Percentiles rank a stretch among this genome's conserved stretches.
Conservation (phyloP, 164 flowering plant species). For the Euptelea pleiosperma region DNA sequence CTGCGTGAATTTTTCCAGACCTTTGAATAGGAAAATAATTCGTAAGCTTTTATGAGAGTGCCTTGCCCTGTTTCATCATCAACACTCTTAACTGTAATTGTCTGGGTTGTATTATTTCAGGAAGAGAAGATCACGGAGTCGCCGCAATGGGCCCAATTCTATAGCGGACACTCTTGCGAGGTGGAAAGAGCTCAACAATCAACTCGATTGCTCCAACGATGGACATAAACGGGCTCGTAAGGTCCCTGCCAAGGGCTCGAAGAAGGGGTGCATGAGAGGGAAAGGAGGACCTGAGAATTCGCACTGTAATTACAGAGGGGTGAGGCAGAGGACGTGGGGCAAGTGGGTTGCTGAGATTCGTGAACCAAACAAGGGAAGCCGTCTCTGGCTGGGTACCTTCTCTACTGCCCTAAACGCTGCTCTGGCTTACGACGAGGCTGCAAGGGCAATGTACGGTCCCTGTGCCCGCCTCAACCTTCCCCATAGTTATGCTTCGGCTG, state of each 20-base stretch:
- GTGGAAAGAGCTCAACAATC: slow-evolving; percentile 17
- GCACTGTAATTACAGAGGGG: slow-evolving; percentile 28
- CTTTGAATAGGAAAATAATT: neutral
- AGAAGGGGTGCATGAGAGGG: slow-evolving; percentile 34
- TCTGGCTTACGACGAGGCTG: slow-evolving; percentile 60
- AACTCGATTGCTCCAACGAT: neutral
- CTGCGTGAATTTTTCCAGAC: neutral
- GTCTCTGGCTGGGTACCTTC: slow-evolving; percentile 48
- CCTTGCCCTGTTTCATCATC: neutral
- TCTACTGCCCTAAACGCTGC: slow-evolving; percentile 53
- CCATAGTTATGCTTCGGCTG: neutral
- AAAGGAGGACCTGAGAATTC: slow-evolving; percentile 40
- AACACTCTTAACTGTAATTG: neutral
- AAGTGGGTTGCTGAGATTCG: slow-evolving; percentile 41
- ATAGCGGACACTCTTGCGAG: slow-evolving; percentile 19
- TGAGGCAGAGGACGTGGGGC: slow-evolving; percentile 37
- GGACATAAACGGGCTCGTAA: slow-evolving; percentile 1
- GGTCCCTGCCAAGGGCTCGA: slow-evolving; percentile 28
- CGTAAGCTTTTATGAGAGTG: neutral
- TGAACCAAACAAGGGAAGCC: slow-evolving; percentile 23
- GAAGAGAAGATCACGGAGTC: slow-evolving; percentile 14
- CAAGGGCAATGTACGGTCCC: slow-evolving; percentile 48
- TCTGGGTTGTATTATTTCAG: slow-evolving; percentile 1
- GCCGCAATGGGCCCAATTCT: slow-evolving; percentile 10
- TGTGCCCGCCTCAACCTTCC: slow-evolving; percentile 48